Base-by-base conservation (phyloP, 305 asterid genomes). In the Solanum hybrid region DNA sequence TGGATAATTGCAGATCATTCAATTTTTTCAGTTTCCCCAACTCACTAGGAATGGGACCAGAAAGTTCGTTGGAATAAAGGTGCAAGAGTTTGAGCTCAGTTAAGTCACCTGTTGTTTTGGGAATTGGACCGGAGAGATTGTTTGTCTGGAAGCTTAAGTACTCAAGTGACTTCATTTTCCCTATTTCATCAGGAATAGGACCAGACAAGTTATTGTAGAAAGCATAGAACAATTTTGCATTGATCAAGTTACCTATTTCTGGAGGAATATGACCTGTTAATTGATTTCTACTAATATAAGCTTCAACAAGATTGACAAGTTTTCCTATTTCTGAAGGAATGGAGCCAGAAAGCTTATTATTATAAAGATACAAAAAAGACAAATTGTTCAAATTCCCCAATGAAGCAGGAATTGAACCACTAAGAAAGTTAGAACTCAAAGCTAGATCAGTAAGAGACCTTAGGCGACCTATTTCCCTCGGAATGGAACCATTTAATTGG, bases 361-460 rank as follows among this genome's bases (percentile, higher is more conserved):
- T 1, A 24, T 67, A 77, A 28, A 90, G 74, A 29, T 8, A 12
- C 29, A 89, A 61, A 61, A 12, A 36, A 10, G 73, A 20, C 33
- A 79, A 46, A 7, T 87, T 75, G n/a, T 76, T 86, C 90, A 91
- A 87, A 82, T 87, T 73, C 1, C 89, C 42, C 71, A 91, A 10
- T 9, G 92, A 89, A 79, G 84, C 37, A 34, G 92, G 91, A 86
- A 91, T 90, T 4, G 82, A 31, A 29, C 92, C 92, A 76, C 20
- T 10, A 42, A 90, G 92, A 42, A 1, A 4, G 82, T 91, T 91
- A 3, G n/a, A 5, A 34, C 4, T 0, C 87, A 90, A 51, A 42
- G 37, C 51, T 7, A 90, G 90, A 5, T 91, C 73, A 64, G 12
- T 26, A 3, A 91, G 89, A 22, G 71, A 69, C 78, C 69, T 80